These are phyloP conservation scores for Cryptosporidium andersoni DNA, from an alignment of 169 alveolate species.

Conservation along the genomic window DNA sequence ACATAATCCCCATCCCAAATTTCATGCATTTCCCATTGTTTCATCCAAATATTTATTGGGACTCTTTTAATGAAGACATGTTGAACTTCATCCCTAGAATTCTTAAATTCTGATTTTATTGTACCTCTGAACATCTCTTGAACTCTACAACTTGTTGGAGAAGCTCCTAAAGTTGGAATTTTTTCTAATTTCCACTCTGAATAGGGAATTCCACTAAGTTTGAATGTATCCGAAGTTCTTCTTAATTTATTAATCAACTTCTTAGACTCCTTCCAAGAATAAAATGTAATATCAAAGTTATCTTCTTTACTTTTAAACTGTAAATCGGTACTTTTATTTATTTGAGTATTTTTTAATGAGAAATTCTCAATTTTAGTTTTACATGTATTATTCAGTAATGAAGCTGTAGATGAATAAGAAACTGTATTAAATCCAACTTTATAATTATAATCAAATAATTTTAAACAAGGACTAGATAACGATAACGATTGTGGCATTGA, in stretches of 20 bases:
- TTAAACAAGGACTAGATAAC: too few species aligned
- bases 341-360: too few species aligned
- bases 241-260: conserved; percentile 36
- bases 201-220: conserved; percentile 73
- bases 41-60: conserved; percentile 79
- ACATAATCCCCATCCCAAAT: conserved; percentile 79
- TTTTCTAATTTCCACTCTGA: conserved; percentile 74
- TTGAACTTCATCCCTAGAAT: neutral
- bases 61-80: conserved; percentile 76
- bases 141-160: conserved; percentile 78
- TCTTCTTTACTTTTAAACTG: neutral
- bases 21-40: conserved; percentile 77
- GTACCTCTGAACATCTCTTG: conserved; percentile 76
- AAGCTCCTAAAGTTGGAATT: conserved; percentile 78
- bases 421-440: neutral
- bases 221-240: conserved; percentile 17
- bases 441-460: too few species aligned
- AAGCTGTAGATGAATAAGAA: conserved; percentile 18
- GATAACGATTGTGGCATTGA: too few species aligned
- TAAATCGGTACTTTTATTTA: too few species aligned
- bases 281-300: conserved; percentile 25
- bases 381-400: neutral
- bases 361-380: too few species aligned
- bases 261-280: conserved; percentile 63
- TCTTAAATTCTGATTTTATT: neutral